phyloP scores from a whole-genome alignment of 176 grass and related monocot species.

The Areca catechu region DNA sequence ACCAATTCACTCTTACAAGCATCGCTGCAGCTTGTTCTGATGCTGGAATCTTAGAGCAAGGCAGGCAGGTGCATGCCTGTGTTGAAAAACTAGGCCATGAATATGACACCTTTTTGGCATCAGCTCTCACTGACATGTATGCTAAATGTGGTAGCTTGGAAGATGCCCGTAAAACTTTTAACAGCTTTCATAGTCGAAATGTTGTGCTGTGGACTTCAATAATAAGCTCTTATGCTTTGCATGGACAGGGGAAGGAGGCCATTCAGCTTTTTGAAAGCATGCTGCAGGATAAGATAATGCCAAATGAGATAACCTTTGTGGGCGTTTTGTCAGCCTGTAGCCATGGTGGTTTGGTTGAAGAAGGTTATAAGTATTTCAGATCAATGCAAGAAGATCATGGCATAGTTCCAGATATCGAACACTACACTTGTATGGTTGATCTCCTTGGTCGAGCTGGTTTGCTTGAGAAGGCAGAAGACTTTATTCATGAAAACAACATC shows the following conservation, averaged over 20 bases:
- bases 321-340: constrained; percentile 50
- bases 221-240: constrained; percentile 34
- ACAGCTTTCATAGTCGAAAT: not conserved
- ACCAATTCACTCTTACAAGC: constrained; percentile 3
- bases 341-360: constrained; percentile 30
- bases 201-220: constrained; percentile 13
- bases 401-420: constrained; percentile 45
- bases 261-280: constrained; percentile 35
- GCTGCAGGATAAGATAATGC: constrained; percentile 32
- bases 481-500: constrained; percentile 46
- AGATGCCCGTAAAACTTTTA: constrained; percentile 5
- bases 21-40: constrained; percentile 11
- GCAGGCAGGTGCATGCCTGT: constrained; percentile 12
- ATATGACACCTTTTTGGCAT: constrained; percentile 6
- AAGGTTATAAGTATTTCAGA: constrained; percentile 36
- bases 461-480: constrained; percentile 32
- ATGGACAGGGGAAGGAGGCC: constrained; percentile 30
- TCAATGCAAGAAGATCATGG: constrained; percentile 35
- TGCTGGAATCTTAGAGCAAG: constrained; percentile 12
- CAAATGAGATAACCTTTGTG: constrained; percentile 41
- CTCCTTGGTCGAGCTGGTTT: constrained; percentile 53
- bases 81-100: constrained; percentile 7
- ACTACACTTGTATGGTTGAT: constrained; percentile 69
- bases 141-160: constrained; percentile 16
- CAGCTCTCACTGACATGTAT: constrained; percentile 19